A percentile compares a stretch with the other conserved stretches of the same genome.
Evolutionary conservation across 2,329 filamentous ascomycete species (phyloP).

Genomic region (Elsinoe arachidis): DNA sequence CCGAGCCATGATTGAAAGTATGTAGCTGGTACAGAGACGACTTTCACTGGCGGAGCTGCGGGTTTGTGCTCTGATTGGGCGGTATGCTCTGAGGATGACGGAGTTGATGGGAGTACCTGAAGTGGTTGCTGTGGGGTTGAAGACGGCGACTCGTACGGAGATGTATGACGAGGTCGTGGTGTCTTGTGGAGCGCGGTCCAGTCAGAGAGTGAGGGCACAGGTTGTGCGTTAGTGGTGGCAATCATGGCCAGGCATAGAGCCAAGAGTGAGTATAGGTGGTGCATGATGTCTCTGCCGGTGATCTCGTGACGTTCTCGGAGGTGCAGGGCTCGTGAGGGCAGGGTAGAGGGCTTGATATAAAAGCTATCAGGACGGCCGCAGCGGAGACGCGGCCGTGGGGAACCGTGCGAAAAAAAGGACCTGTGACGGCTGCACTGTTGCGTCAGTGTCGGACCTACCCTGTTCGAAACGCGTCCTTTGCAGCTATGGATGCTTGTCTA

Average conservation of each 20-base stretch:
- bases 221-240: neutral
- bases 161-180: neutral
- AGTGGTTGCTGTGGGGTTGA: neutral
- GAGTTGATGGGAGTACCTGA: neutral
- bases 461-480: neutral
- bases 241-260: neutral
- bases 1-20: neutral
- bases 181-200: neutral
- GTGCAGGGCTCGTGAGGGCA: neutral
- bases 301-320: neutral
- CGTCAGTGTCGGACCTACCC: neutral
- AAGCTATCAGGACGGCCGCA: neutral
- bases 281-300: neutral
- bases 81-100: neutral
- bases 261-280: neutral
- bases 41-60: neutral
- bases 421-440: neutral
- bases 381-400: neutral
- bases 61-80: neutral
- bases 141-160: neutral
- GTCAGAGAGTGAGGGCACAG: neutral
- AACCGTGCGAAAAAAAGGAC: neutral
- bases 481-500: neutral
- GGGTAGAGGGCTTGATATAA: neutral
- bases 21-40: neutral